Percentiles rank a stretch among this genome's conserved stretches.
Evolutionary conservation across 371 early-diverging fungal species (phyloP).

Genomic region (Mortierella sp.): DNA sequence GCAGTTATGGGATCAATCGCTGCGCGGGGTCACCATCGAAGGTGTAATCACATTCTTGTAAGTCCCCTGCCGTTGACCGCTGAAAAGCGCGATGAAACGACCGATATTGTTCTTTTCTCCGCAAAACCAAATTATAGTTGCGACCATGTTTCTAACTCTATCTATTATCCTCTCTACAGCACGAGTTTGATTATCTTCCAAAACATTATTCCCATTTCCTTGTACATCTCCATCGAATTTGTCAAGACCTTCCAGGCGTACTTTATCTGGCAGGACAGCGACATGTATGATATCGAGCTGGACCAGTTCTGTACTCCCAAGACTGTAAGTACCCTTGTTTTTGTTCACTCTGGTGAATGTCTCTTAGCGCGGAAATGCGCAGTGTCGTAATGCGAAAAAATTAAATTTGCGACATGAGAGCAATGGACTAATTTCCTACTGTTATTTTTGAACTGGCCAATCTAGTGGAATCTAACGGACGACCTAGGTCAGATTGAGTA

Average conservation of each 20-base stretch:
- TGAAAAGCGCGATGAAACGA: too few species aligned
- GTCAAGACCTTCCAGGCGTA: conserved; percentile 85
- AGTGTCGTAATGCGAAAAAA: conserved; percentile 4
- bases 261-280: conserved; percentile 89
- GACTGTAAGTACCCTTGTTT: conserved; percentile 61
- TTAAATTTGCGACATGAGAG: conserved; percentile 3
- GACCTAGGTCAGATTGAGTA: conserved; percentile 97
- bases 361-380: not conserved
- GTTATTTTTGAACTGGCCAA: conserved; percentile 21
- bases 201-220: conserved; percentile 97
- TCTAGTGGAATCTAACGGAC: conserved; percentile 93
- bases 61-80: conserved; percentile 18
- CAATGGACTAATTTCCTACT: conserved; percentile 5
- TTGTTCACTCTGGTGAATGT: not conserved
- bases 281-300: conserved; percentile 86
- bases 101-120: not conserved
- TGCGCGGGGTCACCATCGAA: conserved; percentile 57
- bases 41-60: conserved; percentile 77
- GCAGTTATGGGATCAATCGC: conserved; percentile 52
- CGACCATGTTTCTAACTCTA: not conserved
- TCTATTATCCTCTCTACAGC: conserved; percentile 51
- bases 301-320: conserved; percentile 81
- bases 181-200: conserved; percentile 92
- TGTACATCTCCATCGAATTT: conserved; percentile 96
- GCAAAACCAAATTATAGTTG: not conserved